Evolutionary conservation across 176 grass and related monocot species (phyloP), one percentile per base, ranked within the genome.

Genomic region (Triticum turgidum): DNA sequence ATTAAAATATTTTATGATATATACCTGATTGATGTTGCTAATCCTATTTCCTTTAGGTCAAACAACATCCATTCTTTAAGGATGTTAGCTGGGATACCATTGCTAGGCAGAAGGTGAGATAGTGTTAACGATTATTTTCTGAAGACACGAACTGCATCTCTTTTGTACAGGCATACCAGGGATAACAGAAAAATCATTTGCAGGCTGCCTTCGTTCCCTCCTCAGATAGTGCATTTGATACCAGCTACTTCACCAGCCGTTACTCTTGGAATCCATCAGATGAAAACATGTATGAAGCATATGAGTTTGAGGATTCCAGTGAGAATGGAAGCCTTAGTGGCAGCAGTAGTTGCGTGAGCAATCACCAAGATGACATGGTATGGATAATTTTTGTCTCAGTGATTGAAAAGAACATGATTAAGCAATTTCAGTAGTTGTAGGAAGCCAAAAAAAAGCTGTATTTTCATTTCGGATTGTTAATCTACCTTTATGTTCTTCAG

Each of bases 231-330:
- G 90, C 89, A 83, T 90, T 75, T 88, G 97, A 99, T 91, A 99
- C 97, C 7, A 99, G 90, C 85, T 97, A 99, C 86, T 99, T 99
- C 87, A 97, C 97, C 59, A 99, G 97, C 65, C 97, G 97, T 68
- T 99, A 99, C 90, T 97, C 97, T 66, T 99, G 97, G 97, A 99
- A 99, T 89, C 85, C 92, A 4, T 94, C 97, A 47, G 97, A 97
- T 65, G 97, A 93, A 85, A 92, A 97, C 80, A 89, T 99, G 83
- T 91, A 90, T 49, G 97, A 99, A 91, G 94, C 94, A 61, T 94
- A 93, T 5, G 97, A 99, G 83, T 89, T 82, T 67, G 94, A 99
- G 85, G 91, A 92, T 83, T 97, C 94, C 62, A 99, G 97, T 90
- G 97, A 99, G 76, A 92, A 94, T 85, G 94, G 92, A 91, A 96